Conservation (phyloP, 2,329 filamentous ascomycete genomes). For the Monosporascus cannonballus region DNA sequence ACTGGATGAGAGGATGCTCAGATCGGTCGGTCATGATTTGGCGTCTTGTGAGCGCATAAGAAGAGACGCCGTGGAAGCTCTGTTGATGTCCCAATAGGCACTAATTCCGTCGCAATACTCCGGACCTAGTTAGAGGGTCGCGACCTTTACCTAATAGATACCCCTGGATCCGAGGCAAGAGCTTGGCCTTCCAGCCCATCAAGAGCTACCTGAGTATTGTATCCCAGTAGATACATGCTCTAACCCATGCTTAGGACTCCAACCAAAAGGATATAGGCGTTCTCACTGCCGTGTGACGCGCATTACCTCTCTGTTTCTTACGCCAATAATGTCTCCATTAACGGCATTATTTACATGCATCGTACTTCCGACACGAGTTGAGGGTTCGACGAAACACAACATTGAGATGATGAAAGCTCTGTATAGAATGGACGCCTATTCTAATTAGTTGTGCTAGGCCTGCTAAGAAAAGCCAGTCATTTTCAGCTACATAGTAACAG, state of each 20-base stretch:
- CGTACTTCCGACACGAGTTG: constrained; percentile 3
- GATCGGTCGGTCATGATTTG: too few species aligned
- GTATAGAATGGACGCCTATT: constrained; percentile 3
- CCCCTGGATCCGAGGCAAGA: too few species aligned
- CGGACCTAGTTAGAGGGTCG: too few species aligned
- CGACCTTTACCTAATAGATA: too few species aligned
- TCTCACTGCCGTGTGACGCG: constrained; percentile 3
- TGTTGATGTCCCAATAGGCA: too few species aligned
- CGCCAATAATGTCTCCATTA: constrained; percentile 1
- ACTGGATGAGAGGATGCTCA: too few species aligned
- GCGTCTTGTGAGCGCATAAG: too few species aligned
- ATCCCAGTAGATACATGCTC: background rate
- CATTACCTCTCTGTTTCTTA: constrained; percentile 7
- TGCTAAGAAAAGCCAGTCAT: too few species aligned
- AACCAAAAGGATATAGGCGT: constrained; percentile 1
- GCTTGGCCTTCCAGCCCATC: too few species aligned
- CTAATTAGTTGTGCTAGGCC: background rate
- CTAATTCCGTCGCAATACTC: too few species aligned
- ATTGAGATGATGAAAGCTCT: constrained; percentile 6
- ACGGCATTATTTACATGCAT: constrained; percentile 7
- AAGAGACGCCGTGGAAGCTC: too few species aligned
- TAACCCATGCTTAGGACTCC: constrained; percentile 1
- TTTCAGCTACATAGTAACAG: too few species aligned
- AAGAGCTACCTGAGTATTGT: background rate
- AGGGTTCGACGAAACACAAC: constrained; percentile 1